Evolutionary conservation across 352 stramenopile species (phyloP).

Genomic region (Phytopythium kandeliae): DNA sequence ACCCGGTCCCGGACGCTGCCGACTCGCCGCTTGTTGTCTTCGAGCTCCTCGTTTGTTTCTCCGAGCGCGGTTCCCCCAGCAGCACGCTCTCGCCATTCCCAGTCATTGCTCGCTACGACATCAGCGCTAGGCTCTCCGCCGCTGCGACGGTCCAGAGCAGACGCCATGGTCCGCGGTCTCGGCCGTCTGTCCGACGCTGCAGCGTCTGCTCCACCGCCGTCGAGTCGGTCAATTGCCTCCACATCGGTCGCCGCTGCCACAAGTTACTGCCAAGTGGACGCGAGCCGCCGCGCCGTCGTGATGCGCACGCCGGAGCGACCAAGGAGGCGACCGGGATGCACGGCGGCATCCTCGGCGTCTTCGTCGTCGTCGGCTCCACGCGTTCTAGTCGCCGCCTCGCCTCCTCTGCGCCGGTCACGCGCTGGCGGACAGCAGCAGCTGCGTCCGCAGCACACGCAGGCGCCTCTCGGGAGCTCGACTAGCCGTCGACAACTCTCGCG

Average conservation of each 20-base stretch:
- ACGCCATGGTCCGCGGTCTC: not conserved
- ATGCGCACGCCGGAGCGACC: conserved; percentile 79
- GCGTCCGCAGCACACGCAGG: conserved; percentile 4
- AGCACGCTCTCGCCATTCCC: not conserved
- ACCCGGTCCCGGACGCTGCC: not conserved
- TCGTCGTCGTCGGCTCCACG: conserved; percentile 13
- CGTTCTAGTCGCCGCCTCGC: conserved; percentile 71
- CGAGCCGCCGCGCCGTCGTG: conserved; percentile 27
- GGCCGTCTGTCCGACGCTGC: not conserved
- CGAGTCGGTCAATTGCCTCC: not conserved
- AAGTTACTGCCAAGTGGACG: not conserved
- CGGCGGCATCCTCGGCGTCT: not conserved
- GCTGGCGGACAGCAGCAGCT: conserved; percentile 15
- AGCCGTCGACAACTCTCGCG: conserved; percentile 17
- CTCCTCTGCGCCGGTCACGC: conserved; percentile 52
- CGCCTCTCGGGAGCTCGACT: conserved; percentile 19
- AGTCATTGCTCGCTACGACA: not conserved
- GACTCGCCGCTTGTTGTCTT: not conserved
- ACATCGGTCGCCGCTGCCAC: not conserved
- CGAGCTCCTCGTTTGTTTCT: not conserved
- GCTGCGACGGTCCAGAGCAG: not conserved
- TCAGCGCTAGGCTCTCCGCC: not conserved
- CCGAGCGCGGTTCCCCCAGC: too few relatives aligned
- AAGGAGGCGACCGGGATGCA: conserved; percentile 34
- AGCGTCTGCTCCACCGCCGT: not conserved